Percentiles rank a stretch among this genome's conserved stretches.
Evolutionary conservation across 305 asterid genomes (phyloP).

Genomic region (Nicotiana rustica): DNA sequence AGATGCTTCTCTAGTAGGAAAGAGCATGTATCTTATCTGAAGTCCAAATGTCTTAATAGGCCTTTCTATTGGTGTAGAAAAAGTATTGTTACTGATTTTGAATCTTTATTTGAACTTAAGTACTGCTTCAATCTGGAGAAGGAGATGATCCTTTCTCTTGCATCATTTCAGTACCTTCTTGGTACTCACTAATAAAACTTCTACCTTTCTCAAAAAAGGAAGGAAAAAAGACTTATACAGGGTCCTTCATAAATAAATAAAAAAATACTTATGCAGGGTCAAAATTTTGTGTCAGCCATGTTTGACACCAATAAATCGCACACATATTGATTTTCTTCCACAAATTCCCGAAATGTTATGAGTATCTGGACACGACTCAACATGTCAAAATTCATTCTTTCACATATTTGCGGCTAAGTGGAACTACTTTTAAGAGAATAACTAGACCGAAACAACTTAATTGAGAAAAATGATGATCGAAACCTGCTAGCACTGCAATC

Average conservation of each 20-base stretch:
- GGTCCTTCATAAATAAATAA: no score
- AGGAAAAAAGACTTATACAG: no score
- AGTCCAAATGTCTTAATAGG: not conserved
- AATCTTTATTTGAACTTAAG: not conserved
- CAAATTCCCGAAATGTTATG: not conserved
- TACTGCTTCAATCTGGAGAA: not conserved
- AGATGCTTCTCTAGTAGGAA: not conserved
- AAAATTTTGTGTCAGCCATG: not conserved
- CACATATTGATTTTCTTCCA: not conserved
- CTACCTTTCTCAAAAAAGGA: no score
- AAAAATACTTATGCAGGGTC: not conserved
- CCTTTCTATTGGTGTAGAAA: no score
- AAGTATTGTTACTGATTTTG: not conserved
- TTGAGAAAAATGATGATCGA: not conserved
- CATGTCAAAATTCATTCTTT: not conserved
- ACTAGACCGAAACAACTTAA: not conserved
- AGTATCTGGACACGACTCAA: not conserved
- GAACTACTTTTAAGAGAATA: not conserved
- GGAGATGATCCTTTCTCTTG: not conserved
- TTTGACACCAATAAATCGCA: not conserved
- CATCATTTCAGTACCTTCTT: not conserved
- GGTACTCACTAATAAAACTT: not conserved
- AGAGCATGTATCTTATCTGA: not conserved
- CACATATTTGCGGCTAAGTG: not conserved
- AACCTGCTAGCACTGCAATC: not conserved